These are phyloP conservation scores for Tetrahymena thermophila DNA, from an alignment of 73 alveolate genomes.

Conservation along the genomic window DNA sequence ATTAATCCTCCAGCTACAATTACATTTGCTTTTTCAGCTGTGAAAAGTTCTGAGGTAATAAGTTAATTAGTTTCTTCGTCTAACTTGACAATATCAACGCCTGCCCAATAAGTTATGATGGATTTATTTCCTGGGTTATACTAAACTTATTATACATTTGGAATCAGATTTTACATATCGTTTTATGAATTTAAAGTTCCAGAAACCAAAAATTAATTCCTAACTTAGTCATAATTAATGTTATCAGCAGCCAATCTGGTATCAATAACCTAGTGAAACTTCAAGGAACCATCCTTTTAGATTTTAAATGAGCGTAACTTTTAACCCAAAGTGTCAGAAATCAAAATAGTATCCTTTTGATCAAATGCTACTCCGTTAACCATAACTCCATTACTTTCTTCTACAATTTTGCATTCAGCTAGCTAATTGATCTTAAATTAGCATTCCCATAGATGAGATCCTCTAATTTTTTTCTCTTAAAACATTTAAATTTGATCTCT, in stretches of 20 bases:
- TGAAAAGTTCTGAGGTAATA: background rate
- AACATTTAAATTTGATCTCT: too few relatives aligned
- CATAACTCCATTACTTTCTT: background rate
- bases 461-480: background rate
- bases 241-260: background rate
- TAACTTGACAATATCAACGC: background rate
- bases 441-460: background rate
- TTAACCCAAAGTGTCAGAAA: background rate
- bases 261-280: background rate
- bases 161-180: background rate
- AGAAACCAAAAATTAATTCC: background rate
- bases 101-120: background rate
- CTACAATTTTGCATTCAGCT: background rate
- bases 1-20: background rate
- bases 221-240: background rate
- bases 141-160: background rate
- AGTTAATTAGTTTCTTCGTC: background rate
- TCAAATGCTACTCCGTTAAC: background rate
- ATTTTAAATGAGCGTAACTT: background rate
- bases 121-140: background rate
- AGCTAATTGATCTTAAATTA: too few relatives aligned
- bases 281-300: background rate
- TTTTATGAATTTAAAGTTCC: background rate
- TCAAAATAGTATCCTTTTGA: background rate
- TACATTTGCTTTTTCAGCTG: background rate